These are phyloP conservation scores for Boletus reticulatus DNA, from an alignment of 768 basidiomycete genomes.

Conservation along the genomic window DNA sequence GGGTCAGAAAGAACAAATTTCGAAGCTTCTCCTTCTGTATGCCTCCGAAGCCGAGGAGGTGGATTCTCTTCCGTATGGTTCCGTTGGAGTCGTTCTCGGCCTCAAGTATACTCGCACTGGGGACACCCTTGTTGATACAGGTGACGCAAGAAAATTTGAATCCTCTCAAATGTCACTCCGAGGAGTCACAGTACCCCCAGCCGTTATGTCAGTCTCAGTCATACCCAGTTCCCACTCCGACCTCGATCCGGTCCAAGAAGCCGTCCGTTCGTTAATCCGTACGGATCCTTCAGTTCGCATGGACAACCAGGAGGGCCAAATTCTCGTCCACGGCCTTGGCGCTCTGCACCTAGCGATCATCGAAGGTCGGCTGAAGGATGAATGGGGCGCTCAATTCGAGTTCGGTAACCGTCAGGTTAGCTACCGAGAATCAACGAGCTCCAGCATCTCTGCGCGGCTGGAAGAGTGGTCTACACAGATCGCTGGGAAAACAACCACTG, in stretches of 20 bases:
- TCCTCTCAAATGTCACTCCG: constrained; percentile 45
- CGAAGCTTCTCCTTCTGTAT: constrained; percentile 76
- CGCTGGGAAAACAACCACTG: constrained; percentile 50
- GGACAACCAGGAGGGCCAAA: constrained; percentile 78
- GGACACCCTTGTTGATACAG: constrained; percentile 70
- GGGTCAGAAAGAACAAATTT: constrained; percentile 67
- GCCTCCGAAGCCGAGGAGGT: constrained; percentile 77
- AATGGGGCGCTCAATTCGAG: constrained; percentile 77
- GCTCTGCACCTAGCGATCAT: constrained; percentile 88
- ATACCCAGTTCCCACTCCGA: constrained; percentile 80
- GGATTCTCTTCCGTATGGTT: constrained; percentile 74
- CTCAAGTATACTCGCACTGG: constrained; percentile 84
- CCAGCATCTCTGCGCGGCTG: constrained; percentile 27
- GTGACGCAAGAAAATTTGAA: constrained; percentile 33
- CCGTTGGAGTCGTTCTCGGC: constrained; percentile 82
- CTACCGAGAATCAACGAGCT: constrained; percentile 61
- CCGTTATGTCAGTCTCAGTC: constrained; percentile 82
- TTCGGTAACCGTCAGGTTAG: constrained; percentile 76
- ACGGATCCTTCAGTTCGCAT: constrained; percentile 88
- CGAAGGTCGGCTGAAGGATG: constrained; percentile 74
- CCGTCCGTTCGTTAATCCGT: constrained; percentile 67
- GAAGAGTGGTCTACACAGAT: constrained; percentile 63
- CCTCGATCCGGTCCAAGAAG: constrained; percentile 72
- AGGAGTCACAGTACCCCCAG: constrained; percentile 72
- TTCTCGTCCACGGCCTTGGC: constrained; percentile 81